Percentiles rank a stretch among this genome's conserved stretches.
Conservation (phyloP, 768 basidiomycete genomes). For the Leccinum rimulosum region DNA sequence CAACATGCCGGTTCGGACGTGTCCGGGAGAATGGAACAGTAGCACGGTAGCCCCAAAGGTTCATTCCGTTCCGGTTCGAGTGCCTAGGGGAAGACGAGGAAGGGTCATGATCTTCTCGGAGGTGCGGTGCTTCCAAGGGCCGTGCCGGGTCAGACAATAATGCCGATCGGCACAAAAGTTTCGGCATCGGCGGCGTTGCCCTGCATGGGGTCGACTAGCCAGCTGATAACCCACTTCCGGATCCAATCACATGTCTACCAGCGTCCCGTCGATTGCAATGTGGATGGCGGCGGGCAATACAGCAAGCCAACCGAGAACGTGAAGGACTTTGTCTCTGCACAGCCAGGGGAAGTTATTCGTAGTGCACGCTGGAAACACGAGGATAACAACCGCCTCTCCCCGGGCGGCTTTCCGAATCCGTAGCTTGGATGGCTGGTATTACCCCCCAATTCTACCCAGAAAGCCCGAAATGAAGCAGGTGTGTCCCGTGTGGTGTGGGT, state of each 20-base stretch:
- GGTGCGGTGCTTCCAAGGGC: slow-evolving; percentile 1
- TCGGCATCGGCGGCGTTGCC: background rate
- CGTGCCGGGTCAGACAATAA: background rate
- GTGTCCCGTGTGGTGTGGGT: background rate
- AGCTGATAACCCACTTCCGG: background rate
- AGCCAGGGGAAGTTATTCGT: slow-evolving; percentile 3
- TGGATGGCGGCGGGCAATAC: background rate
- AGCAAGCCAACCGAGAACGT: slow-evolving; percentile 16
- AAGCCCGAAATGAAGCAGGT: slow-evolving; percentile 27
- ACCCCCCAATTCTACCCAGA: slow-evolving; percentile 22
- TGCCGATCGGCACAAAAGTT: background rate
- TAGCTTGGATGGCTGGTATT: background rate
- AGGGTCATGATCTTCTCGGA: background rate
- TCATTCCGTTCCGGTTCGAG: background rate
- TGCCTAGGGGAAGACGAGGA: background rate
- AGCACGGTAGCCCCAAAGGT: background rate
- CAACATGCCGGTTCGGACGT: background rate
- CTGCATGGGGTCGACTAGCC: background rate
- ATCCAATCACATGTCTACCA: background rate
- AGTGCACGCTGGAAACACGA: slow-evolving; percentile 29
- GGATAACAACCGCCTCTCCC: slow-evolving; percentile 14
- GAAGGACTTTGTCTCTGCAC: slow-evolving; percentile 8
- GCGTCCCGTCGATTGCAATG: background rate
- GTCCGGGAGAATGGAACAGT: background rate
- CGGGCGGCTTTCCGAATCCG: slow-evolving; percentile 12